Evolutionary conservation across 2,329 filamentous ascomycete species (phyloP), one percentile per base, ranked within the genome.

Genomic region (Fusarium sp.): DNA sequence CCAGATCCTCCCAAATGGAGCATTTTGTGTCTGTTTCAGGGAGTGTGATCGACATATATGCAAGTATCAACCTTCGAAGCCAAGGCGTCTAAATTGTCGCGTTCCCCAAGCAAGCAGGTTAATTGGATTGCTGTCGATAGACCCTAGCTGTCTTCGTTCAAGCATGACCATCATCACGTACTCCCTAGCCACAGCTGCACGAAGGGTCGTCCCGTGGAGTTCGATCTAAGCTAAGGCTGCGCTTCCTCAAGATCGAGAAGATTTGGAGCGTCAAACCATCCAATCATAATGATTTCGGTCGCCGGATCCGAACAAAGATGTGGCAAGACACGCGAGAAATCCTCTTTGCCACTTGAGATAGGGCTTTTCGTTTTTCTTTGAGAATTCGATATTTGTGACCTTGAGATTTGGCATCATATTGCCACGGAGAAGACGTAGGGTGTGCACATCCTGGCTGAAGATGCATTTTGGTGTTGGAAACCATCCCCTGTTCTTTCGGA

Each of bases 141-240:
- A 45, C 41, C 46, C 54, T 54, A 57, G 46, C 67, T 36, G 4
- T 44, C 54, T 67, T 70, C 26, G 57, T 44, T 18, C 23, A 60
- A 40, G 52, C 18, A 54, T 44, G 33, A 36, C 34, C 56, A 47
- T 28, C 36, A 53, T 40, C n/a, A 18, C 23, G 20, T 16, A 15
- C 23, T 15, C 23, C 54, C 51, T 20, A 66, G 63, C 57, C 59
- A 62, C 62, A 54, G 36, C 59, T 74, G 70, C 72, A 73, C 28
- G 45, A 73, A 73, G 73, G 71, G 72, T 72, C 69, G 60, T 68
- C 54, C 69, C 63, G 57, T 41, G 49, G 47, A 62, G 64, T 65
- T 68, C 72, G 77, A 79, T 79, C 62, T 54, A 57, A 62, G 61
- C 76, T 77, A 78, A 59, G 28, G 44, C 62, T 69, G 74, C 71